Conservation (phyloP, 768 basidiomycete genomes). For the Lactifluus piperatus region DNA sequence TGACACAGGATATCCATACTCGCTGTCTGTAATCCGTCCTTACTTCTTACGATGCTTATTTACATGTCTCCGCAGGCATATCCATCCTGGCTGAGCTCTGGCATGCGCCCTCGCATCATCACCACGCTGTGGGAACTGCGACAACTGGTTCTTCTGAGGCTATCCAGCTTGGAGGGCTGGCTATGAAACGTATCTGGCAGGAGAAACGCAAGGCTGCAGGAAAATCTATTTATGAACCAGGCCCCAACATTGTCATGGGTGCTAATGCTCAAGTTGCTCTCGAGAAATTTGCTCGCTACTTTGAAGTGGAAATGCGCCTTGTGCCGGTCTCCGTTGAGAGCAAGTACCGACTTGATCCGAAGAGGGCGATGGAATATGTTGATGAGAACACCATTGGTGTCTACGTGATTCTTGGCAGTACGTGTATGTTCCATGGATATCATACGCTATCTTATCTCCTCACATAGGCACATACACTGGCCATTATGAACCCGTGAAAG, state of each 20-base stretch:
- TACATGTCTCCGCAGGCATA: slow-evolving; percentile 36
- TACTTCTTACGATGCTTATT: slow-evolving; percentile 24
- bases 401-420: slow-evolving; percentile 51
- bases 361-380: slow-evolving; percentile 52
- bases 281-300: slow-evolving; percentile 62
- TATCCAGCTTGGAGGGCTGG: slow-evolving; percentile 63
- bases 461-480: slow-evolving; percentile 39
- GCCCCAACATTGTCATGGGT: slow-evolving; percentile 57
- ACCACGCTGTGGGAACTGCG: slow-evolving; percentile 55
- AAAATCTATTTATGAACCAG: slow-evolving; percentile 57
- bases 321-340: slow-evolving; percentile 58
- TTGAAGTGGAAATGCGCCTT: slow-evolving; percentile 55
- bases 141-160: slow-evolving; percentile 67
- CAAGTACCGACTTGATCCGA: slow-evolving; percentile 70
- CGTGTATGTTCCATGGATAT: slow-evolving; percentile 7
- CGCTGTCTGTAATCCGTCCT: slow-evolving; percentile 3
- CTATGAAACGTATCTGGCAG: slow-evolving; percentile 67
- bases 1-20: slow-evolving; percentile 33
- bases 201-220: slow-evolving; percentile 55
- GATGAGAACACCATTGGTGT: slow-evolving; percentile 70
- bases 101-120: slow-evolving; percentile 41
- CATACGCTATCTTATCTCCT: neutral
- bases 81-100: slow-evolving; percentile 60
- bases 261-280: slow-evolving; percentile 64
- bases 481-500: slow-evolving; percentile 74